Conservation (phyloP, 805 yeast genomes). For the Candida maltosa region DNA sequence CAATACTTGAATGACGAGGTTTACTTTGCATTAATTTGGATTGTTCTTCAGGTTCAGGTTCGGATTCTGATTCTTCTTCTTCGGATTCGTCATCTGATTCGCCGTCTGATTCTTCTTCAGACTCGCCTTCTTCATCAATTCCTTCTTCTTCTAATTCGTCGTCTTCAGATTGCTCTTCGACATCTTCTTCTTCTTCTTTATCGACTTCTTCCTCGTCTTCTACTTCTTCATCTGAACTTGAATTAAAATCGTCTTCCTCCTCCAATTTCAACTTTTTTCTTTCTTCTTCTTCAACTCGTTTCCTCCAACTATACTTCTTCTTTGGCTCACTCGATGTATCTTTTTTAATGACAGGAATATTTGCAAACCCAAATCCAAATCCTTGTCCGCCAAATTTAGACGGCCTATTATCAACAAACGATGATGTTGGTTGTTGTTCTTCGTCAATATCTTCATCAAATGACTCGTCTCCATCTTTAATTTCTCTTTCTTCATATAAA, state of each 20-base stretch:
- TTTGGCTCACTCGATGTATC: slow-evolving; percentile 20
- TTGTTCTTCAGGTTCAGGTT: slow-evolving; percentile 21
- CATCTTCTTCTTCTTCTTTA: slow-evolving; percentile 21
- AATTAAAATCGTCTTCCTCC: slow-evolving; percentile 60
- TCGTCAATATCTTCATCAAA: slow-evolving; percentile 19
- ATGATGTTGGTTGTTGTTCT: slow-evolving; percentile 16
- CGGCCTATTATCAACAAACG: slow-evolving; percentile 73
- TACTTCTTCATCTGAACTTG: slow-evolving; percentile 29
- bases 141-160: slow-evolving; percentile 20
- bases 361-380: slow-evolving; percentile 65
- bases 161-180: slow-evolving; percentile 17
- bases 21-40: slow-evolving; percentile 35
- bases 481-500: slow-evolving; percentile 65
- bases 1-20: slow-evolving; percentile 43
- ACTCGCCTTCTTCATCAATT: slow-evolving; percentile 15
- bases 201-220: slow-evolving; percentile 17
- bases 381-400: slow-evolving; percentile 57
- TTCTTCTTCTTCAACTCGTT: slow-evolving; percentile 34
- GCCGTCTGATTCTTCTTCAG: slow-evolving; percentile 28
- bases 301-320: slow-evolving; percentile 72
- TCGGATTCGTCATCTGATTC: slow-evolving; percentile 25
- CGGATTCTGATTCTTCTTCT: slow-evolving; percentile 29
- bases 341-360: slow-evolving; percentile 47
- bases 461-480: slow-evolving; percentile 48
- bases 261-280: slow-evolving; percentile 42